Percentiles rank a stretch among this genome's conserved stretches.
phyloP scores from a whole-genome alignment of 257 asterid genomes.

The Jasminum sambac region DNA sequence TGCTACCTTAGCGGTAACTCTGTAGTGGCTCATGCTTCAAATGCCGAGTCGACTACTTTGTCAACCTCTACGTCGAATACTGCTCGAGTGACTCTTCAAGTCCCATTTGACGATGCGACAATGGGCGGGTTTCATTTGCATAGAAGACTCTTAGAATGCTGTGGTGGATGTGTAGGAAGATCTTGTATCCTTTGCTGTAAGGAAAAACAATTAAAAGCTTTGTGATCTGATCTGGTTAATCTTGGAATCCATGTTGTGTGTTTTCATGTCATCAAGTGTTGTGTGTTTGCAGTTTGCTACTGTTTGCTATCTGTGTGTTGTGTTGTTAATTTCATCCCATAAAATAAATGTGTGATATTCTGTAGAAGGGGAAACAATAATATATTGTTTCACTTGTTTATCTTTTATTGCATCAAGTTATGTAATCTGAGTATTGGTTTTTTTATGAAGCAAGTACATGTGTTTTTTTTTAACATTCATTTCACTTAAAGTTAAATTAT shows the following conservation, averaged over 20 bases:
- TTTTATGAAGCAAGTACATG: too few relatives aligned
- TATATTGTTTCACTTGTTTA: too few relatives aligned
- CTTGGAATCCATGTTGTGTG: background rate
- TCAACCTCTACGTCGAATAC: background rate
- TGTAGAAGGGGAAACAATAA: too few relatives aligned
- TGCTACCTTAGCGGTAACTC: background rate
- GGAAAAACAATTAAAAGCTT: background rate
- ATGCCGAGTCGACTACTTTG: background rate
- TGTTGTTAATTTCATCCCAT: too few relatives aligned
- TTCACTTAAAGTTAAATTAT: too few relatives aligned
- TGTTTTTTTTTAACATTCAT: too few relatives aligned
- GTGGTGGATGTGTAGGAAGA: conserved; percentile 5
- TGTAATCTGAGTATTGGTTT: too few relatives aligned
- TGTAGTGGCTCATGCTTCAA: background rate
- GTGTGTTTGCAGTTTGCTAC: background rate
- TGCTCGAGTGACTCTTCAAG: background rate
- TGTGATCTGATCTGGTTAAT: background rate
- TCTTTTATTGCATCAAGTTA: too few relatives aligned
- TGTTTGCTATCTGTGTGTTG: too few relatives aligned
- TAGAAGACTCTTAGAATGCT: background rate
- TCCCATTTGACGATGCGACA: background rate
- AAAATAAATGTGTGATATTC: too few relatives aligned
- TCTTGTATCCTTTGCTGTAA: background rate
- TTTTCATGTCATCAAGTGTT: background rate
- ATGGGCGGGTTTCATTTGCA: background rate